phyloP scores from a whole-genome alignment of 352 stramenopile species.

The Phytophthora sp. region DNA sequence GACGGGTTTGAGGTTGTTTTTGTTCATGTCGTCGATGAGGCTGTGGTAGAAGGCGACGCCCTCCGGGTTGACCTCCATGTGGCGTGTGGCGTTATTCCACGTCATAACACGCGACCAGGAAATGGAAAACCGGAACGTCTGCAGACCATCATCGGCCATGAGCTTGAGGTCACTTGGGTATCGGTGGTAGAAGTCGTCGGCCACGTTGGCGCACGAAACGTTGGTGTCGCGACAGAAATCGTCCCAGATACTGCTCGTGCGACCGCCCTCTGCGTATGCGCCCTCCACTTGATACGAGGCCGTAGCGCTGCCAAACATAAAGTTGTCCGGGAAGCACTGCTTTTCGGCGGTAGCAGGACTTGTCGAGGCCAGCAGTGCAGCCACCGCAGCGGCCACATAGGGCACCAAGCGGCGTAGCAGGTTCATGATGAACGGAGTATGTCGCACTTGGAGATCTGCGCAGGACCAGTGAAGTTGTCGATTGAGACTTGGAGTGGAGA shows the following conservation, averaged over 20 bases:
- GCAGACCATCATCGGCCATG: too few species aligned
- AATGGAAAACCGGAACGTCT: too few species aligned
- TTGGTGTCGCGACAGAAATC: too few species aligned
- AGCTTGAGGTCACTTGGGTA: too few species aligned
- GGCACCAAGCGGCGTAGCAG: slow-evolving; percentile 18
- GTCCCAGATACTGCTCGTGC: too few species aligned
- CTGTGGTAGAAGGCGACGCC: slow-evolving; percentile 93
- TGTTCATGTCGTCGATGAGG: slow-evolving; percentile 85
- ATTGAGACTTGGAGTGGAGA: too few species aligned
- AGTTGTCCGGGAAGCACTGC: slow-evolving; percentile 64
- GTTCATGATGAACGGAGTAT: slow-evolving; percentile 8
- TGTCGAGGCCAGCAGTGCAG: slow-evolving; percentile 1
- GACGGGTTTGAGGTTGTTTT: slow-evolving; percentile 78
- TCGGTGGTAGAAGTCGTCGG: too few species aligned
- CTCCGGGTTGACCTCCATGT: slow-evolving; percentile 60
- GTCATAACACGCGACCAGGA: too few species aligned
- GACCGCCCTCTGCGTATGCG: slow-evolving; percentile 85
- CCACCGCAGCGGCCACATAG: background rate
- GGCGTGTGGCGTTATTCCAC: slow-evolving; percentile 58
- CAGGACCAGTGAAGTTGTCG: too few species aligned
- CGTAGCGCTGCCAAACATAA: slow-evolving; percentile 89
- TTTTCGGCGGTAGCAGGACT: slow-evolving; percentile 8
- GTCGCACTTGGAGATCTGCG: too few species aligned
- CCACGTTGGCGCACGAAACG: too few species aligned
- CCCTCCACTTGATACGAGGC: slow-evolving; percentile 94